Conservation (phyloP, 78 protist species). For the Cavenderia fasciculata region DNA sequence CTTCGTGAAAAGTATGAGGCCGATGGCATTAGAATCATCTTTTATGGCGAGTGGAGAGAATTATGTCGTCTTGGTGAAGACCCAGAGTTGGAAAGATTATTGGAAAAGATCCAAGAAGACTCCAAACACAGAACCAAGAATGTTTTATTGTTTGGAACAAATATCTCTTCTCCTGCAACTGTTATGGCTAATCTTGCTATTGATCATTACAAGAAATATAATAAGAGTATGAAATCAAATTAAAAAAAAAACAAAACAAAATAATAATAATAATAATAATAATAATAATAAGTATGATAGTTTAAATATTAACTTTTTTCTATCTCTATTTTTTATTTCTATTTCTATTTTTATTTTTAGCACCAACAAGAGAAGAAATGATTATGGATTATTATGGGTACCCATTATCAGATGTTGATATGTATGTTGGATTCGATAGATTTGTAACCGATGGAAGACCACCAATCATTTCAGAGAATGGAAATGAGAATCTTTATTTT, state of each 20-base stretch:
- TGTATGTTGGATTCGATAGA: slow-evolving; percentile 63
- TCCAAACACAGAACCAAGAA: slow-evolving; percentile 14
- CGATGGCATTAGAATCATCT: slow-evolving; percentile 13
- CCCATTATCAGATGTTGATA: not conserved
- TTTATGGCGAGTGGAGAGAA: slow-evolving; percentile 51
- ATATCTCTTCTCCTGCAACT: slow-evolving; percentile 15
- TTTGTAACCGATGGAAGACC: slow-evolving; percentile 61
- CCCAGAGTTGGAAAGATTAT: not conserved
- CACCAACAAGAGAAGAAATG: slow-evolving; percentile 28
- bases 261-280: not conserved
- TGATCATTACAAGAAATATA: not conserved
- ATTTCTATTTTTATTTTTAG: not conserved
- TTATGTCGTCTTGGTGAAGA: slow-evolving; percentile 20
- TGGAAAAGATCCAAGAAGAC: not conserved
- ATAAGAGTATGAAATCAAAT: not conserved
- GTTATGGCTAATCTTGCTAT: slow-evolving; percentile 1
- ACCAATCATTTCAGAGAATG: slow-evolving; percentile 26
- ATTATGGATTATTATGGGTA: slow-evolving; percentile 37
- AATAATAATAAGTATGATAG: no score
- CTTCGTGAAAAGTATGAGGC: not conserved
- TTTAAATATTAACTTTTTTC: no score
- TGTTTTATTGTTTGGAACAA: slow-evolving; percentile 44
- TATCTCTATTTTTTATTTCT: no score
- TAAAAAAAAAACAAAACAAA: not conserved
- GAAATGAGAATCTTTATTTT: slow-evolving; percentile 32